Percentiles rank a stretch among this genome's conserved stretches.
Evolutionary conservation across 495 filamentous ascomycete species (phyloP).

Genomic region (Evansstolkia leycettana): DNA sequence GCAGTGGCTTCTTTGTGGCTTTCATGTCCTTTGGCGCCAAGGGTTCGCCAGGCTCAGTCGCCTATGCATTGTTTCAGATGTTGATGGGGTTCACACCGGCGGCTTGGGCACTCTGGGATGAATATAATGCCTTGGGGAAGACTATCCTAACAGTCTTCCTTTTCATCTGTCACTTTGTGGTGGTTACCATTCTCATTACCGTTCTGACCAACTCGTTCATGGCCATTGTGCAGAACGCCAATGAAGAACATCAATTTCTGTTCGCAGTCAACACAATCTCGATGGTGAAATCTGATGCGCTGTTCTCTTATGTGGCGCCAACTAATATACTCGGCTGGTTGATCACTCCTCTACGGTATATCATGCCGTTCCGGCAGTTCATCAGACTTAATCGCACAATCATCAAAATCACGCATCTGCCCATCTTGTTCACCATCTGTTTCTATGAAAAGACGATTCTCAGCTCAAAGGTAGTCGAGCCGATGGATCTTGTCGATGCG

Average conservation of each 20-base stretch:
- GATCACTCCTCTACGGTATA: conserved; percentile 63
- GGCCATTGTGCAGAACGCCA: conserved; percentile 82
- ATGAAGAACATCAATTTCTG: conserved; percentile 86
- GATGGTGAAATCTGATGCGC: conserved; percentile 88
- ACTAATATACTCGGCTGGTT: conserved; percentile 83
- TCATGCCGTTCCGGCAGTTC: conserved; percentile 66
- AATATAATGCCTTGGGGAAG: conserved; percentile 68
- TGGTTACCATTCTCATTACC: conserved; percentile 87
- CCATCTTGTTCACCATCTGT: conserved; percentile 73
- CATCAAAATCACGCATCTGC: conserved; percentile 84
- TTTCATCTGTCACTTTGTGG: conserved; percentile 86
- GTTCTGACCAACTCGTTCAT: conserved; percentile 91
- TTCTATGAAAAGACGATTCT: conserved; percentile 73
- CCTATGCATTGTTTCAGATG: conserved; percentile 84
- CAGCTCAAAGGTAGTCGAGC: conserved; percentile 55
- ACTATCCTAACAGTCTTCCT: conserved; percentile 66
- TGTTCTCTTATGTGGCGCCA: conserved; percentile 86
- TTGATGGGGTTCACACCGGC: conserved; percentile 79
- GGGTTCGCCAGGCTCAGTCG: conserved; percentile 52
- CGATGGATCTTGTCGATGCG: conserved; percentile 54
- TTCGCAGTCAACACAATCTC: conserved; percentile 92
- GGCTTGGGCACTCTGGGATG: conserved; percentile 60
- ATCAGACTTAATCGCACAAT: conserved; percentile 71
- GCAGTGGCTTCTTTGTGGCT: conserved; percentile 89
- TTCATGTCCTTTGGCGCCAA: conserved; percentile 67